Evolutionary conservation across 1,284 basidiomycete genomes (phyloP), one percentile per base, ranked within the genome.

Genomic region (Rhodotorula sp.): DNA sequence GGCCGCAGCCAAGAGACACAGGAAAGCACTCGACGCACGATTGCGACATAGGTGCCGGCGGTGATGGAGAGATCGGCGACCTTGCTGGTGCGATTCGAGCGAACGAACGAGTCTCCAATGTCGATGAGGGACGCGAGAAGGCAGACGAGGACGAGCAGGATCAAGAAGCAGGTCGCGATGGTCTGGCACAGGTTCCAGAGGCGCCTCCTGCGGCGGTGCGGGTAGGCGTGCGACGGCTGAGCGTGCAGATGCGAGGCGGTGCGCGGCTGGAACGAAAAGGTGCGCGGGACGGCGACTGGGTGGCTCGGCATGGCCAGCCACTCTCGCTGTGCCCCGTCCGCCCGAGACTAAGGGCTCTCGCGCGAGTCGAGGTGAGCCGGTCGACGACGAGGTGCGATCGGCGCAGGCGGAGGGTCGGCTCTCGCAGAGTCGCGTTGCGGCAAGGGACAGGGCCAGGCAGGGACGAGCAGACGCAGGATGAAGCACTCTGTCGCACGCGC

Each of bases 21-120:
- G 12, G 21, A 50, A 7, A 14, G 34, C 19, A 12, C 17, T 34
- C 16, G 12, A 67, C 69, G 16, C 17, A 70, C 66, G 25, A 73
- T 63, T 14, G 67, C 48, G 23, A 75, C 44, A 49, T 73, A 75
- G 27, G 69, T 70, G n/a, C 71, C 75, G 34, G 65, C 65, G 5
- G 71, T 70, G 49, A 71, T 73, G 52, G 56, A 53, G 9, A 70
- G 52, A 57, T 75, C 73, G 8, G 60, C 45, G 53, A 71, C 63
- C 55, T 67, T 70, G 46, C 63, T 65, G 41, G 41, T 56, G 21
- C 73, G 45, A n/a, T 42, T 34, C 14, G 25, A 44, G 19, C 42
- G 23, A n/a, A 73, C 55, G 45, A 77, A 62, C 61, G 71, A 69
- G 52, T 71, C 69, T 0, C 56, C 61, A n/a, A 75, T 71, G 54